These are phyloP conservation scores for Cryptococcus amylolentus DNA, from an alignment of 1,284 basidiomycete genomes.

Conservation along the genomic window DNA sequence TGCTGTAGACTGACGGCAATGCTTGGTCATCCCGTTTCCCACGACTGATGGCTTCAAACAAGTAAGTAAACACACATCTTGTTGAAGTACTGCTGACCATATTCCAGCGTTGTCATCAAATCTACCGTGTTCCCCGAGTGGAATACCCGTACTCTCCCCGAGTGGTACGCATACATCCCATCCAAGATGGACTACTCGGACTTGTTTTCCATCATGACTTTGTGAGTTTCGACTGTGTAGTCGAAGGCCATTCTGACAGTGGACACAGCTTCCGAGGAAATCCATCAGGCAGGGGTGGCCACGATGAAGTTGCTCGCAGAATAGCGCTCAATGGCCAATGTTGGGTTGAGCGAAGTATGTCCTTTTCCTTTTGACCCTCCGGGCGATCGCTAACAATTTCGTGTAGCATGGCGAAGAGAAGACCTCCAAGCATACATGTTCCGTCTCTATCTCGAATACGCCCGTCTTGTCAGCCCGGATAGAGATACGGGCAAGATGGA, in stretches of 20 bases:
- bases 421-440: conserved; percentile 51
- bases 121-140: conserved; percentile 51
- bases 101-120: conserved; percentile 47
- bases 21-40: conserved; percentile 51
- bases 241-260: not conserved
- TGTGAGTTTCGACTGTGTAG: conserved; percentile 27
- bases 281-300: conserved; percentile 41
- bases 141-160: conserved; percentile 48
- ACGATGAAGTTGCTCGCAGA: conserved; percentile 50
- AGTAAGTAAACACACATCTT: conserved; percentile 26
- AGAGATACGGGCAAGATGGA: conserved; percentile 52
- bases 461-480: conserved; percentile 54
- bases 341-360: conserved; percentile 50
- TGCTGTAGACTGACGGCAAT: conserved; percentile 45
- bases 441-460: conserved; percentile 57
- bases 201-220: conserved; percentile 49
- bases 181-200: conserved; percentile 52
- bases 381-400: not conserved
- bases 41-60: conserved; percentile 46
- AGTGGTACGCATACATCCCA: conserved; percentile 52
- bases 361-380: not conserved
- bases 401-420: conserved; percentile 43
- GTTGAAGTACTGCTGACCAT: not conserved
- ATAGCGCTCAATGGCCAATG: conserved; percentile 52
- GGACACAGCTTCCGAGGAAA: conserved; percentile 46